Evolutionary conservation across 2,329 filamentous ascomycete genomes (phyloP).

Genomic region (Verticillium klebahnii): DNA sequence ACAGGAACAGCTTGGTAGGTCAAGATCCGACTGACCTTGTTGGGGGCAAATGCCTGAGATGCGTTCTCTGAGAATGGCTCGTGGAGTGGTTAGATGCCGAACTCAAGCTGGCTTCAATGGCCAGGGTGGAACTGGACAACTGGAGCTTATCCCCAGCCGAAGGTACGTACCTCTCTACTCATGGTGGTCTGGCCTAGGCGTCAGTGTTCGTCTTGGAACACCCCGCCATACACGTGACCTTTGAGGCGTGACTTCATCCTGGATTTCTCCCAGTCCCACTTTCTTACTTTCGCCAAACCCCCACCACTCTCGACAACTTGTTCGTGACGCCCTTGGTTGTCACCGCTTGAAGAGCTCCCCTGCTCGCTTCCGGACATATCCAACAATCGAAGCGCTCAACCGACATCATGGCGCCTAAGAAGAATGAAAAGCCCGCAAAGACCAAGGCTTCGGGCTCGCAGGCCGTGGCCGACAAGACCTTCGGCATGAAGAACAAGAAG

Average conservation of each 20-base stretch:
- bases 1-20: not conserved
- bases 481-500: slow-evolving; percentile 99
- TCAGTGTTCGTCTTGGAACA: not conserved
- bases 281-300: slow-evolving; percentile 2
- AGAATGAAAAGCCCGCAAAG: slow-evolving; percentile 47
- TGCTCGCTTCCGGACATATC: not conserved
- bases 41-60: not conserved
- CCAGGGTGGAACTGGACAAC: not conserved
- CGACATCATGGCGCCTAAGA: slow-evolving; percentile 67
- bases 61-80: not conserved
- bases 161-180: not conserved
- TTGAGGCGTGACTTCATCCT: slow-evolving; percentile 3
- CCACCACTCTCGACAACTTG: not conserved
- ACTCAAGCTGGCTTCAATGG: not conserved
- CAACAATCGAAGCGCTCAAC: not conserved
- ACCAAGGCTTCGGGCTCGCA: slow-evolving; percentile 40
- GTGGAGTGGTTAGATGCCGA: not conserved
- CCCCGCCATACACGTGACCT: slow-evolving; percentile 3
- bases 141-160: not conserved
- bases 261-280: slow-evolving; percentile 1
- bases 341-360: not conserved
- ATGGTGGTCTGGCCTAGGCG: not conserved
- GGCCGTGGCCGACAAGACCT: slow-evolving; percentile 86
- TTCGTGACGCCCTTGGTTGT: not conserved
- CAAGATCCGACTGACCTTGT: not conserved